Evolutionary conservation across 208 protist species (phyloP), one percentile per base, ranked within the genome.

Genomic region (Leishmania amazonensis): DNA sequence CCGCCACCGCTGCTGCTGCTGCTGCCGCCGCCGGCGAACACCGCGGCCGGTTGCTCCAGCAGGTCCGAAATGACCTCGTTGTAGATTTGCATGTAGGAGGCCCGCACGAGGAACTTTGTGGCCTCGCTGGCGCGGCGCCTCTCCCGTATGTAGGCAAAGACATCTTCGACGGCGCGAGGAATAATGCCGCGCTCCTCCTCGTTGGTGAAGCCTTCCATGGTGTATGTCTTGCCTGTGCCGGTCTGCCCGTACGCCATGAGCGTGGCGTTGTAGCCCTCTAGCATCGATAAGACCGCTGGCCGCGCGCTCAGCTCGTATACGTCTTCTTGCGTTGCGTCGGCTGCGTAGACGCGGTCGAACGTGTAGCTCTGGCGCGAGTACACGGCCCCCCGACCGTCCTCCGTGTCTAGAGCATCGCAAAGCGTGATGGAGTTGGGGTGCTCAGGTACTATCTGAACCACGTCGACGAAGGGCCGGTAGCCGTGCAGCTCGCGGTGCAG

Each of bases 181-280:
- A 96, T 95, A 72, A 96, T 92, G 42, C 95, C 95, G 17, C 93
- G 95, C 62, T 94, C 85, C 81, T 94, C 92, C 72, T 95, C 88
- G 80, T 84, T 93, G 24, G 91, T 91, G 81, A 93, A 92, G 19
- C 96, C 96, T 81, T 96, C 92, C 95, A 98, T 98, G 19, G 94
- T 97, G 87, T 97, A 94, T 6, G 93, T 97, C 85, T 97, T 97
- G 17, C 95, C 94, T 1, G 87, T 94, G 6, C 95, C 94, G 0
- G 93, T 98, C 83, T 97, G 94, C 8, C 95, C 95, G 75, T 98
- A 98, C n/a, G 95, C 95, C 82, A 98, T 90, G 6, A 97, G 51
- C 68, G 87, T 96, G 15, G 90, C 90, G 87, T 97, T 98, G 88
- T 94, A 97, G 58, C 96, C 96, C 40, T 92, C 80, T 62, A 98